Percentiles rank a stretch among this genome's conserved stretches.
Evolutionary conservation across 2,329 filamentous ascomycete genomes (phyloP).

Genomic region (Aspergillus glaucus): DNA sequence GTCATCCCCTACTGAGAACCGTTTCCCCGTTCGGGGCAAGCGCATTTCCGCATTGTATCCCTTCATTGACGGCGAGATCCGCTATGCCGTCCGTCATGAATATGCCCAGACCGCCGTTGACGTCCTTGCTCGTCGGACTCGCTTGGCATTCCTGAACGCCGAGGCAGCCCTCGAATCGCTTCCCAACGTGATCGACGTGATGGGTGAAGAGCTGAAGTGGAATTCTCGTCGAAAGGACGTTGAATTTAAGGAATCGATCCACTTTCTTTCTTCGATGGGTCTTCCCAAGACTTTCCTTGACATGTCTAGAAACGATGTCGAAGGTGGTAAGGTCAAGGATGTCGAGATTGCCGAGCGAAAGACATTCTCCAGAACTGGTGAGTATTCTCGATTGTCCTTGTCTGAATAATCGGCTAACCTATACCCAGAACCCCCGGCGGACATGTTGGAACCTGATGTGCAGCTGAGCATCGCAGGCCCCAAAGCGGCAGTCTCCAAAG

Average conservation of each 20-base stretch:
- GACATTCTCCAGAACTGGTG: constrained; percentile 38
- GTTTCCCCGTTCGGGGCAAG: constrained; percentile 77
- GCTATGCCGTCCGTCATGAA: constrained; percentile 81
- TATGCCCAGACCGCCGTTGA: constrained; percentile 89
- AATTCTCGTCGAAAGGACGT: constrained; percentile 62
- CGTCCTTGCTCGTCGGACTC: constrained; percentile 75
- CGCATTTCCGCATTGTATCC: constrained; percentile 77
- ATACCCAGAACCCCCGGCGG: constrained; percentile 36
- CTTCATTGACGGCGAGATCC: constrained; percentile 85
- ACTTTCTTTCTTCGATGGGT: constrained; percentile 57
- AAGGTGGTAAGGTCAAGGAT: constrained; percentile 47
- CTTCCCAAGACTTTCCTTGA: constrained; percentile 51
- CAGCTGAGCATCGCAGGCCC: not conserved
- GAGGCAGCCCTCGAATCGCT: constrained; percentile 83
- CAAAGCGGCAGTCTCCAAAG: not conserved
- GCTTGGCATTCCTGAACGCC: constrained; percentile 84
- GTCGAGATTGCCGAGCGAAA: constrained; percentile 36
- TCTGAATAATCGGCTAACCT: not conserved
- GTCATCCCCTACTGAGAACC: constrained; percentile 66
- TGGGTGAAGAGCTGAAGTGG: constrained; percentile 80
- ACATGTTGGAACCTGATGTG: constrained; percentile 45
- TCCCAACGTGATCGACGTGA: constrained; percentile 79
- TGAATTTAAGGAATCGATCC: constrained; percentile 70
- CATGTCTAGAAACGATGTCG: constrained; percentile 53
- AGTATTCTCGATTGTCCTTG: constrained; percentile 10